Evolutionary conservation across 306 rosid genomes (phyloP).

Genomic region (Sesbania bispinosa): DNA sequence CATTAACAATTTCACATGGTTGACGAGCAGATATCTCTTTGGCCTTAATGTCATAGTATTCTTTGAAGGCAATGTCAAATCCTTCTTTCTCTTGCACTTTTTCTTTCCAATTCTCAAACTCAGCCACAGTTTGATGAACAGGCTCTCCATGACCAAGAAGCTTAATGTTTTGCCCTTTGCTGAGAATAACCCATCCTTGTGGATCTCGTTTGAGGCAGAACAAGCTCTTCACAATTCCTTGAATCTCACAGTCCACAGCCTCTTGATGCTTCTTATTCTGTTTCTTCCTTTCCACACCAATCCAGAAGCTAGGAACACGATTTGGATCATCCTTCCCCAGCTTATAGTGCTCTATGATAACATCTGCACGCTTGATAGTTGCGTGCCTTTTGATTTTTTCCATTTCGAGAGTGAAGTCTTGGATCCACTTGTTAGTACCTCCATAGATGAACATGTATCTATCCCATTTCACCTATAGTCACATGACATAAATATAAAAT

Average conservation of each 20-base stretch:
- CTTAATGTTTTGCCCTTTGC: constrained; percentile 26
- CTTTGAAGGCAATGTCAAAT: constrained; percentile 28
- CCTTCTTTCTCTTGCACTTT: constrained; percentile 17
- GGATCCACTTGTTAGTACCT: constrained; percentile 25
- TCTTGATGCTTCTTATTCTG: constrained; percentile 33
- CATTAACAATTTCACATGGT: constrained; percentile 10
- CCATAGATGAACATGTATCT: constrained; percentile 34
- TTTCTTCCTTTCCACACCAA: constrained; percentile 33
- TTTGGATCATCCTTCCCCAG: constrained; percentile 18
- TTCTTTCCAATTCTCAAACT: constrained; percentile 32
- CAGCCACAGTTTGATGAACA: constrained; percentile 17
- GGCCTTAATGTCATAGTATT: constrained; percentile 18
- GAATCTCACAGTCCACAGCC: constrained; percentile 17
- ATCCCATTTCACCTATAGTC: constrained; percentile 17
- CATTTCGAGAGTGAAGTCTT: constrained; percentile 23
- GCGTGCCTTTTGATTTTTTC: constrained; percentile 9
- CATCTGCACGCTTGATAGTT: constrained; percentile 18
- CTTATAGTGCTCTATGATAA: constrained; percentile 16
- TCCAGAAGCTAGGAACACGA: constrained; percentile 27
- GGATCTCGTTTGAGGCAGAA: constrained; percentile 25
- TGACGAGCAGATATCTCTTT: constrained; percentile 27
- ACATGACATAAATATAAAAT: not conserved
- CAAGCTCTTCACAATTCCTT: not conserved
- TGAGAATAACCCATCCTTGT: constrained; percentile 38
- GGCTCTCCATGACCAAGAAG: constrained; percentile 23